Percentiles rank a stretch among this genome's conserved stretches.
Conservation (phyloP, 2,329 filamentous ascomycete species). For the Didymella pomorum region DNA sequence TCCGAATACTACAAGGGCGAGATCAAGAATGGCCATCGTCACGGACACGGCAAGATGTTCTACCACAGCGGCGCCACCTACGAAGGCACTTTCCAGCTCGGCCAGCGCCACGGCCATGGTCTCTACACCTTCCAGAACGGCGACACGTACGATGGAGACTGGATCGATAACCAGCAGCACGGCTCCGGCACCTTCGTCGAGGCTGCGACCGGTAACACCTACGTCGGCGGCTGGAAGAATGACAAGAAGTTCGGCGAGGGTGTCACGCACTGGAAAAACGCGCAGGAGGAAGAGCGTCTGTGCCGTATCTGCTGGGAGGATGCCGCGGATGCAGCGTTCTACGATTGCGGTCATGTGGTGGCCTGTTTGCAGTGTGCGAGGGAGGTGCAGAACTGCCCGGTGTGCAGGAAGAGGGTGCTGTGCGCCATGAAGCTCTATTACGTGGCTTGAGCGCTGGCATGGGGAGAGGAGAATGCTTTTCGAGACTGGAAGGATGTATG, state of each 20-base stretch:
- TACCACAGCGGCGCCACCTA: slow-evolving; percentile 65
- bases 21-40: slow-evolving; percentile 56
- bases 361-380: slow-evolving; percentile 67
- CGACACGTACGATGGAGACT: slow-evolving; percentile 66
- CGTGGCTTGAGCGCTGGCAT: slow-evolving; percentile 33
- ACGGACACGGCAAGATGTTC: slow-evolving; percentile 64
- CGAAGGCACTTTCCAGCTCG: slow-evolving; percentile 62
- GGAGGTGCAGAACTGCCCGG: slow-evolving; percentile 66
- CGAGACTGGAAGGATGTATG: background rate
- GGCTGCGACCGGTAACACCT: slow-evolving; percentile 65
- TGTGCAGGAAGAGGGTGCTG: slow-evolving; percentile 66
- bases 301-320: slow-evolving; percentile 71
- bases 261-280: slow-evolving; percentile 68
- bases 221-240: slow-evolving; percentile 67
- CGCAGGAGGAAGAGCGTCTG: slow-evolving; percentile 66
- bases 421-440: slow-evolving; percentile 66
- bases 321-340: slow-evolving; percentile 67
- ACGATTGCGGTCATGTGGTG: slow-evolving; percentile 70
- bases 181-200: slow-evolving; percentile 66
- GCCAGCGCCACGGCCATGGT: slow-evolving; percentile 63
- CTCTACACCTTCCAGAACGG: slow-evolving; percentile 70
- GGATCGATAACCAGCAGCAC: slow-evolving; percentile 70
- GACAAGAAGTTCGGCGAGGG: slow-evolving; percentile 69
- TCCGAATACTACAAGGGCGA: slow-evolving; percentile 65
- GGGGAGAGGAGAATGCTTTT: background rate